phyloP scores from a whole-genome alignment of 208 protist species.

The Entamoeba dispar region DNA sequence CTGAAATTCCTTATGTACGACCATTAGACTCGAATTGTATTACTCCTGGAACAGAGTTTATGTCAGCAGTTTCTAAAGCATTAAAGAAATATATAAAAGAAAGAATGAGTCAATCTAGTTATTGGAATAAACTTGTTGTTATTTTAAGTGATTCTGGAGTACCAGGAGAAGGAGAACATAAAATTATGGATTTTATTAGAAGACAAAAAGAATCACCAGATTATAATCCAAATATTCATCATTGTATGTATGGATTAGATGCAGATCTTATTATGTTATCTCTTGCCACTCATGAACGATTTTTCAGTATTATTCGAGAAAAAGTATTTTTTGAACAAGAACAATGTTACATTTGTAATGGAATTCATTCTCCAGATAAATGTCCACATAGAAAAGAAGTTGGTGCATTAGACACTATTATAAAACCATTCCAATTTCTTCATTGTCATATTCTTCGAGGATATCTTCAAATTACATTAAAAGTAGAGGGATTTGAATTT shows the following conservation, averaged over 20 bases:
- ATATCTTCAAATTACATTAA: conserved; percentile 6
- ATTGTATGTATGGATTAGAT: conserved; percentile 69
- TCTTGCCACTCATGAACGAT: conserved; percentile 81
- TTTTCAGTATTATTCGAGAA: conserved; percentile 86
- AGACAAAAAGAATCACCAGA: background rate
- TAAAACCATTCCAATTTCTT: conserved; percentile 13
- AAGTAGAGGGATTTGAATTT: background rate
- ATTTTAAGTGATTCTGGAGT: conserved; percentile 30
- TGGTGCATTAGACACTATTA: background rate
- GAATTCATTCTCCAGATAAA: background rate
- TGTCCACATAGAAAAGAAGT: background rate
- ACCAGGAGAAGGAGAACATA: conserved; percentile 82
- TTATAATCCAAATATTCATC: background rate
- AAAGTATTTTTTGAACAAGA: background rate
- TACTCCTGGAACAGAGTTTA: background rate
- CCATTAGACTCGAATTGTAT: no score
- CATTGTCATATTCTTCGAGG: conserved; percentile 9
- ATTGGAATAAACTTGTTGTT: background rate
- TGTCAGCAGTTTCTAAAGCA: background rate
- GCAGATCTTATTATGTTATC: conserved; percentile 93
- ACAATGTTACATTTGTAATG: background rate
- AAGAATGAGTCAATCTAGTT: background rate
- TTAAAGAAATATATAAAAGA: background rate
- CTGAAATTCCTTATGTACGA: background rate
- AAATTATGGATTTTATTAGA: conserved; percentile 70